Base-by-base conservation (phyloP, 1,139 yeast genomes). In the Lodderomyces margitis region DNA sequence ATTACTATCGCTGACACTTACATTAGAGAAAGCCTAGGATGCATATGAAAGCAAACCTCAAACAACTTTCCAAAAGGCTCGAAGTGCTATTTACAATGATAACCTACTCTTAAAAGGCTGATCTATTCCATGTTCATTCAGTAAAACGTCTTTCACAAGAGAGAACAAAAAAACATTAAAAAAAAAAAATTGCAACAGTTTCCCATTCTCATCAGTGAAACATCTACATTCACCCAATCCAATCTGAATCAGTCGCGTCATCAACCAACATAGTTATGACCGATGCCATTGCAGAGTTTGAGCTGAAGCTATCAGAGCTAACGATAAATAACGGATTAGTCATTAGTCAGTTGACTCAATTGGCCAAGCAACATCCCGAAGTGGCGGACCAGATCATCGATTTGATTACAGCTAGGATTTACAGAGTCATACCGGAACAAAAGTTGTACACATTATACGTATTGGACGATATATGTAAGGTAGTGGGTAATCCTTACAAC, bases 311-410 rank as follows among this genome's bases (percentile, higher is more conserved):
- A 41, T 74, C 76, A 36, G 95, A 87, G 49, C 71, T 92, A 51
- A 88, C 96, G 7, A 83, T 85, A 66, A 91, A 89, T 61, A 87
- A 96, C 6, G 75, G 91, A 46, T 97, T 97, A 11, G 86, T 91
- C 42, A 92, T 92, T 51, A 84, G 86, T 40, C 84, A 81, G 39
- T 74, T 91, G 53, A 92, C 98, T n/a, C 74, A 78, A 38, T 79
- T 89, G 43, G 98, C 98, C 9, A 85, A 80, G 52, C 98, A 92
- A 56, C 87, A 87, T 58, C 74, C 80, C 23, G 75, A 77, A 39
- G 80, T 76, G 41, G 96, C 98, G 5, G 80, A 80, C 46, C 87
- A 84, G 40, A 87, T 92, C 43, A 78, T 86, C 32, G 78, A 78
- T 46, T 87, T 89, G 20, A 78, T 92, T 55, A 76, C 86, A 38